Base-by-base conservation (phyloP, 164 flowering plant species). In the Aristolochia contorta region DNA sequence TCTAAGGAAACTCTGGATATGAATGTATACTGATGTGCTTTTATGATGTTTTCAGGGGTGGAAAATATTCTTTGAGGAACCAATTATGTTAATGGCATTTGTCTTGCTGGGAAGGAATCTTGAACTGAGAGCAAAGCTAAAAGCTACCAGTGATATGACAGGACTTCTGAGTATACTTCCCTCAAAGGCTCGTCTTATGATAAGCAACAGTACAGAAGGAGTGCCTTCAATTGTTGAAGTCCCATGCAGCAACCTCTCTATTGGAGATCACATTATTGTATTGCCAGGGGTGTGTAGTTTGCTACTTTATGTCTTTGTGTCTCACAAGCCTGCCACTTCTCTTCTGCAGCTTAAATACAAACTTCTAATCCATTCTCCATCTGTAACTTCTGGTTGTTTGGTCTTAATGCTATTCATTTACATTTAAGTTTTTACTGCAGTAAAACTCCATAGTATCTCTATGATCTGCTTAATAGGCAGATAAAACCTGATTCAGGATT, bases 51-150 rank as follows among this genome's bases (percentile, higher is more conserved):
- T 76, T 69, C 87, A 94, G 99, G 99, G 97, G 18, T 94, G 99
- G 99, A 94, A 81, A 73, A 72, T 95, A 16, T 94, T 94, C 72
- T 91, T 94, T 78, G 99, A 94, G 77, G 97, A 94, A 68, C 99
- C 99, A 50, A 78, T 90, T 58, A 93, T 93, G 99, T 72, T 91
- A 66, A 88, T 94, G 71, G 95, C 99, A 67, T 89, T 94, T 76
- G 96, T 94, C 60, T 74, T 94, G 72, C 66, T 94, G 47, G 99
- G 99, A 65, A 85, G 85, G 71, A 94, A 91, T 75, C 99, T 94
- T 72, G 99, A 94, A 69, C 97, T 88, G 69, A 84, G 99, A 72
- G 97, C 97, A 32, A 94, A 94, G 71, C 77, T 94, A 54, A 91
- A 84, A 76, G 97, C 99, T 27, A 78, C 91, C 25, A 88, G 96